A percentile compares a stretch with the other conserved stretches of the same genome.
These are phyloP conservation scores for Solanum chiquidenum DNA, from an alignment of 257 asterid species.

Conservation along the genomic window DNA sequence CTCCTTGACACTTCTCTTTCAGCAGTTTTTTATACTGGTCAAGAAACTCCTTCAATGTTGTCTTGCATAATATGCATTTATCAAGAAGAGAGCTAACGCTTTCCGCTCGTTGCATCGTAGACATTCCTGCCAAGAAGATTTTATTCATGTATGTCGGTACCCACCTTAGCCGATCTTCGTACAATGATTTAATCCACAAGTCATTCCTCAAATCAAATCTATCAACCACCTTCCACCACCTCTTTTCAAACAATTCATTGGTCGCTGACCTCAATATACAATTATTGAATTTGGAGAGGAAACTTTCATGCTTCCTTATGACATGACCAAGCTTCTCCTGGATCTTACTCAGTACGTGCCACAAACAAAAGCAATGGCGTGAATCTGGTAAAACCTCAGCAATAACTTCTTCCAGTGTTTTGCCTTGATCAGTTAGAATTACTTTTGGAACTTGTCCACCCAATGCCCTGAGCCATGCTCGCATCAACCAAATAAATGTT, in stretches of 20 bases:
- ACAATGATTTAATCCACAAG: slow-evolving; percentile 28
- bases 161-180: slow-evolving; percentile 41
- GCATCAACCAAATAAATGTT: slow-evolving; percentile 36
- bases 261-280: slow-evolving; percentile 39
- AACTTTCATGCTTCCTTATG: slow-evolving; percentile 25
- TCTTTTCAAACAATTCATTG: slow-evolving; percentile 29
- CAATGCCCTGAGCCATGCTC: slow-evolving; percentile 41
- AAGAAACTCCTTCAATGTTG: slow-evolving; percentile 27
- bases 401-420: slow-evolving; percentile 26
- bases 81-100: slow-evolving; percentile 20
- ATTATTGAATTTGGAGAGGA: slow-evolving; percentile 21
- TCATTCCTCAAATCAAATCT: slow-evolving; percentile 32
- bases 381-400: slow-evolving; percentile 36
- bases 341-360: slow-evolving; percentile 36
- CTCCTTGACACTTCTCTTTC: slow-evolving; percentile 36
- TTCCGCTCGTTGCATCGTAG: slow-evolving; percentile 22
- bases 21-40: slow-evolving; percentile 19
- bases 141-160: slow-evolving; percentile 30
- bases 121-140: slow-evolving; percentile 35
- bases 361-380: slow-evolving; percentile 39
- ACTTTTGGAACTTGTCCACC: slow-evolving; percentile 44
- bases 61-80: slow-evolving; percentile 28
- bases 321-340: slow-evolving; percentile 32
- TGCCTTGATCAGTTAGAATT: slow-evolving; percentile 41
- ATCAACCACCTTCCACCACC: slow-evolving; percentile 37